A percentile compares a stretch with the other conserved stretches of the same genome.
Evolutionary conservation across 2,329 filamentous ascomycete species (phyloP).

Genomic region (Diaporthe australafricana): DNA sequence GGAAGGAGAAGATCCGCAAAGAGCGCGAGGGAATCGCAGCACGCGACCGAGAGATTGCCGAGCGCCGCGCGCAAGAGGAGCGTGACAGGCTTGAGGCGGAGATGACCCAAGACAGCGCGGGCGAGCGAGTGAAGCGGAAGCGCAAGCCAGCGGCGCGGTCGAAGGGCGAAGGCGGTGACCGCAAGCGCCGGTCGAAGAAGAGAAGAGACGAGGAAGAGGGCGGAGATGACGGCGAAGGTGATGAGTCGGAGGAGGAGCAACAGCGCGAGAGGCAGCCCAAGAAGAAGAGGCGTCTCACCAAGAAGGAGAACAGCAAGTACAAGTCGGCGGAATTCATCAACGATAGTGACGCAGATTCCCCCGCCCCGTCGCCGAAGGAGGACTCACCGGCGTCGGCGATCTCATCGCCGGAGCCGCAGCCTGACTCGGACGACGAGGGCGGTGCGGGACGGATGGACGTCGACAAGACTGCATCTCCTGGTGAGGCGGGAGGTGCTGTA

Average conservation of each 20-base stretch:
- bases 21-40: constrained; percentile 86
- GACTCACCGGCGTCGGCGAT: constrained; percentile 40
- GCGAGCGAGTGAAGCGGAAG: constrained; percentile 83
- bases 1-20: constrained; percentile 84
- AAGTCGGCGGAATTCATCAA: constrained; percentile 89
- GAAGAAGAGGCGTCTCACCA: constrained; percentile 70
- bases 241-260: constrained; percentile 61
- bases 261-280: constrained; percentile 64
- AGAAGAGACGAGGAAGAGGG: constrained; percentile 69
- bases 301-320: constrained; percentile 73
- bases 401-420: constrained; percentile 35
- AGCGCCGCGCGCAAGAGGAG: constrained; percentile 78
- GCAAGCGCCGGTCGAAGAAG: constrained; percentile 52
- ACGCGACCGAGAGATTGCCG: constrained; percentile 78
- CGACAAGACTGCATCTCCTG: constrained; percentile 51
- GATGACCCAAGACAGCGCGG: constrained; percentile 82
- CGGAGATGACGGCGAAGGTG: constrained; percentile 58
- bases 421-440: constrained; percentile 45
- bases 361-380: constrained; percentile 42
- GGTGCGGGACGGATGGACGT: constrained; percentile 64
- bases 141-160: constrained; percentile 62
- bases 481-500: constrained; percentile 20
- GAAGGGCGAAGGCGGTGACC: constrained; percentile 48
- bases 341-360: constrained; percentile 72
- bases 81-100: constrained; percentile 77